A percentile compares a stretch with the other conserved stretches of the same genome.
phyloP scores from a whole-genome alignment of 169 alveolate species.

The Cryptosporidium bovis region DNA sequence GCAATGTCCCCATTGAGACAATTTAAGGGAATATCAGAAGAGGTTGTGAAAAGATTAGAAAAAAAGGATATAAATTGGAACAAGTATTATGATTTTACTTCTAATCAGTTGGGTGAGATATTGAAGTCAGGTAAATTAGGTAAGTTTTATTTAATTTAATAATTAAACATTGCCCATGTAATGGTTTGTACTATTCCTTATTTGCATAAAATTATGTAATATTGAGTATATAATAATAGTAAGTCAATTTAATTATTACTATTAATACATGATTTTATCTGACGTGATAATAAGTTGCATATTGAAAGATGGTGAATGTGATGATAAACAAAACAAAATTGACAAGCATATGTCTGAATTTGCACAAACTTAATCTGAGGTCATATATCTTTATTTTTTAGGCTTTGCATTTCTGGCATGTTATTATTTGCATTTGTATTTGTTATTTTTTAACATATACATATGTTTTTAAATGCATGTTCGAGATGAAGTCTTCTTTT shows the following conservation, averaged over 20 bases:
- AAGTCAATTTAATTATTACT: background rate
- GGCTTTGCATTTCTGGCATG: too few relatives aligned
- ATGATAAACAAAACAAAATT: slow-evolving; percentile 40
- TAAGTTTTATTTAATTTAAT: slow-evolving; percentile 37
- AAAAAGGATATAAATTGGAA: slow-evolving; percentile 96
- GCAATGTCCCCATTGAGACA: slow-evolving; percentile 98
- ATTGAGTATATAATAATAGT: background rate
- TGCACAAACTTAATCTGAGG: background rate
- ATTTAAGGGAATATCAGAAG: slow-evolving; percentile 95
- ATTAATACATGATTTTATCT: too few relatives aligned
- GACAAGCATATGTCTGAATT: slow-evolving; percentile 75
- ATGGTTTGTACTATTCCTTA: background rate
- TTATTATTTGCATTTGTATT: background rate
- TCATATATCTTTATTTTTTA: background rate
- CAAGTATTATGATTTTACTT: slow-evolving; percentile 93
- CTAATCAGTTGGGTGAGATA: slow-evolving; percentile 93
- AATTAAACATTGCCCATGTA: slow-evolving; percentile 23
- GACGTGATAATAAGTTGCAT: background rate
- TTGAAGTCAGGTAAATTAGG: slow-evolving; percentile 92
- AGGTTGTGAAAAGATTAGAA: slow-evolving; percentile 93
- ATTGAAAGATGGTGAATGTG: slow-evolving; percentile 66
- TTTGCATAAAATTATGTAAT: background rate
- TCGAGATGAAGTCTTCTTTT: background rate
- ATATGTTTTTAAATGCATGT: background rate
- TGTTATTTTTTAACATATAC: background rate